Conservation (phyloP, 148 eudicot species). For the Agrostemma githago region DNA sequence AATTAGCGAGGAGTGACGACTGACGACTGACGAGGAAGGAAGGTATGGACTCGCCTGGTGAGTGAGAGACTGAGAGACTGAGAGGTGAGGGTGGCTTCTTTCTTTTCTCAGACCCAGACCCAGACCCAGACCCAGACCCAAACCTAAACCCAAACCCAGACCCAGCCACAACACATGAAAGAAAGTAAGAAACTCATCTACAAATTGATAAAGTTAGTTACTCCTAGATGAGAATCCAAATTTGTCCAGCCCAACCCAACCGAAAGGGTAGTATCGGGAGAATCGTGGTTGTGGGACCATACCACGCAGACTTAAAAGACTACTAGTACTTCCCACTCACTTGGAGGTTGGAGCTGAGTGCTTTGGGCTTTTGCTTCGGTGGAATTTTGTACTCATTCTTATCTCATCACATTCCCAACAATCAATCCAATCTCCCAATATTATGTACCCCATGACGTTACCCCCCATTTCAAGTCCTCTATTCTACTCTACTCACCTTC, state of each 20-base stretch:
- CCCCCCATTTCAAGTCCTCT: too few relatives aligned
- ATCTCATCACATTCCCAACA: not conserved
- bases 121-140: too few relatives aligned
- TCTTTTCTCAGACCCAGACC: not conserved
- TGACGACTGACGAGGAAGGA: too few relatives aligned
- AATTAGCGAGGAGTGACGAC: not conserved
- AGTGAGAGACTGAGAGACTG: too few relatives aligned
- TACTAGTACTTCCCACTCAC: conserved; percentile 6
- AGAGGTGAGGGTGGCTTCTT: not conserved
- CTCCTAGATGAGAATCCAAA: not conserved
- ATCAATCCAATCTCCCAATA: not conserved
- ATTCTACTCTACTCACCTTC: too few relatives aligned
- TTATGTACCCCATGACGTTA: not conserved
- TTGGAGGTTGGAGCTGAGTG: not conserved
- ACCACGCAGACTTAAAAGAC: too few relatives aligned
- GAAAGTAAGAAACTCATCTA: not conserved
- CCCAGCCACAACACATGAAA: too few relatives aligned
- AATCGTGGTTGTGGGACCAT: too few relatives aligned
- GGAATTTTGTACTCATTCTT: conserved; percentile 6
- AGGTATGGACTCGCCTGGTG: too few relatives aligned
- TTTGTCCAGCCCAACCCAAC: not conserved
- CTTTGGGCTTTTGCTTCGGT: not conserved
- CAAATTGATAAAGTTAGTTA: not conserved
- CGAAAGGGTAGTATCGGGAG: not conserved
- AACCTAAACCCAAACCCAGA: not conserved